Conservation (phyloP, 139 green algal species). For the Coccomyxa sp. region DNA sequence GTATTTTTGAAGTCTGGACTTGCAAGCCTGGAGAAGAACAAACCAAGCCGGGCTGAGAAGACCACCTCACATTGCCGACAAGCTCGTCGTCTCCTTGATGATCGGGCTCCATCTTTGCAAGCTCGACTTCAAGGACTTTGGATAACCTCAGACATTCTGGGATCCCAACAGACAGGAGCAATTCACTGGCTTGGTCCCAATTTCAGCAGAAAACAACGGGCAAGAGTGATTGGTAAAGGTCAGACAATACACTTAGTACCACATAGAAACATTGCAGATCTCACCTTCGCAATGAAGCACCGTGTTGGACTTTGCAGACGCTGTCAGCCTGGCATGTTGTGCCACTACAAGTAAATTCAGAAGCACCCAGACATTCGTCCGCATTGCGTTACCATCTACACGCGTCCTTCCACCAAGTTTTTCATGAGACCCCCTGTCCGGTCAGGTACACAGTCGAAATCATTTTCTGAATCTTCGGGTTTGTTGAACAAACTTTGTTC, state of each 20-base stretch:
- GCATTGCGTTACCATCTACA: not conserved
- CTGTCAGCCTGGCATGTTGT: not conserved
- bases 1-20: not conserved
- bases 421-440: no score
- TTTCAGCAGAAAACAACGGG: not conserved
- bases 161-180: no score
- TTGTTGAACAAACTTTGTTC: no score
- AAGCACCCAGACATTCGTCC: not conserved
- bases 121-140: constrained; percentile 9
- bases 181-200: not conserved
- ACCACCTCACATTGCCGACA: constrained; percentile 3
- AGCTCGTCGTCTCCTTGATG: not conserved
- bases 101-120: constrained; percentile 11
- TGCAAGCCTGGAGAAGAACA: not conserved
- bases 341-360: not conserved
- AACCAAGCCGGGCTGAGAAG: not conserved
- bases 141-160: constrained; percentile 14
- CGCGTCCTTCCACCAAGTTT: no score
- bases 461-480: no score
- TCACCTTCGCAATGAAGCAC: not conserved
- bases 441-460: no score
- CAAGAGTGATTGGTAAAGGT: not conserved
- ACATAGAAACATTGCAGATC: not conserved
- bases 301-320: not conserved
- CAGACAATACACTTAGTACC: not conserved